Conservation (phyloP, 176 grass and related monocot genomes). For the Eremochloa ophiuroides region DNA sequence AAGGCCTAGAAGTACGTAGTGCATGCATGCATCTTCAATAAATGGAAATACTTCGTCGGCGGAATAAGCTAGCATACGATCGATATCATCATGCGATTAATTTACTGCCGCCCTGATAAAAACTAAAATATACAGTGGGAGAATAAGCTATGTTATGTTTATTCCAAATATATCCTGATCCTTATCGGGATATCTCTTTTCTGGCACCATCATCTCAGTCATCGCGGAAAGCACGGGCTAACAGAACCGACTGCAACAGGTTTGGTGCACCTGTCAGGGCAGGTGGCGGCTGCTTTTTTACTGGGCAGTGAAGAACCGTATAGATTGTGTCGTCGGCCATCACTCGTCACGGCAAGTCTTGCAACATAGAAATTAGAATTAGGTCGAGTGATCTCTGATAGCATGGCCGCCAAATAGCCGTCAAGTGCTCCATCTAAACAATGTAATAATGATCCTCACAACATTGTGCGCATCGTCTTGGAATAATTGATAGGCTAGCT, state of each 20-base stretch:
- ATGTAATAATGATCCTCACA: no score
- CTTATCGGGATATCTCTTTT: conserved; percentile 17
- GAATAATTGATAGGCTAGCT: conserved; percentile 10
- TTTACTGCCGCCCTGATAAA: background rate
- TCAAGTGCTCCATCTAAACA: no score
- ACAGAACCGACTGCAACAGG: background rate
- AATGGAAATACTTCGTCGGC: background rate
- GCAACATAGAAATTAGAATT: no score
- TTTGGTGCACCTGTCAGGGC: background rate
- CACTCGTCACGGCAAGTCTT: no score
- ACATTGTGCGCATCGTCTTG: conserved; percentile 8
- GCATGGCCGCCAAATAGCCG: no score
- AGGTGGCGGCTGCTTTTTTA: background rate
- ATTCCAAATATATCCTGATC: conserved; percentile 1
- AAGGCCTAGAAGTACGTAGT: no score
- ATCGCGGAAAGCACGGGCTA: background rate
- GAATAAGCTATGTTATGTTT: background rate
- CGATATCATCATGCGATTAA: background rate
- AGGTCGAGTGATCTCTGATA: no score
- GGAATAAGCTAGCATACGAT: background rate
- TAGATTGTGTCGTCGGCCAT: background rate
- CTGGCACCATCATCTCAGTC: background rate
- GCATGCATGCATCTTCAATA: background rate
- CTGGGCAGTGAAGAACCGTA: background rate
- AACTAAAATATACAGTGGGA: background rate